Base-by-base conservation (phyloP, 495 filamentous ascomycete genomes). In the Cercophora sp. region DNA sequence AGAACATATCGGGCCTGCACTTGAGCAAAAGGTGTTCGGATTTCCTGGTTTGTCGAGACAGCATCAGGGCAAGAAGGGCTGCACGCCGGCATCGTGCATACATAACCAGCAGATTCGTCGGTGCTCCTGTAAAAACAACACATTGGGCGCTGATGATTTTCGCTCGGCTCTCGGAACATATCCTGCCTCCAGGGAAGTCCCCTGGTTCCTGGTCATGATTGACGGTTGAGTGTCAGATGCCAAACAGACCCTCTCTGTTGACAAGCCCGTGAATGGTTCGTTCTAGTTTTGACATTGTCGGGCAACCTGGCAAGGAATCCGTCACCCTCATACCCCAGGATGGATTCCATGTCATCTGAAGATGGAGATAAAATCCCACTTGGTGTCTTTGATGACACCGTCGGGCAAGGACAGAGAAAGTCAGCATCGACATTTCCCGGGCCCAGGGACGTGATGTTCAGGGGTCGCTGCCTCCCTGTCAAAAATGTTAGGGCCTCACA, bases 201-300 rank as follows among this genome's bases (percentile, higher is more conserved):
- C 51, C 32, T 39, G 51, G 11, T 36, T 15, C 23, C 16, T 27
- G 31, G 41, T 42, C 35, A 29, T 46, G 51, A 47, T 54, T 36
- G 41, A 16, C 29, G 25, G 54, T 42, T 23, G 29, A 47, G 54
- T 56, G 39, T 56, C 54, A 47, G 47, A 56, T 56, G 23, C 54
- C 24, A 56, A 56, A 56, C 54, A 40, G 31, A 19, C 32, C 41
- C 23, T 40, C 16, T 40, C 13, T 43, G 15, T 23, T 10, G 44
- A 20, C 10, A 47, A 8, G 44, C 26, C 3, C 34, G 16, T 34
- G n/a, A 16, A 6, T 32, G 44, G n/a, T 15, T 24, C 41, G 24
- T 10, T 24, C 41, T 11, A n/a, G 41, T 27, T 13, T 27, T n/a
- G 22, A n/a, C 18, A 2, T 24, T 43, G 40, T 23, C 40, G 26